Conservation (phyloP, 2,329 filamentous ascomycete species). For the Aspergillus pseudoviridinutans region DNA sequence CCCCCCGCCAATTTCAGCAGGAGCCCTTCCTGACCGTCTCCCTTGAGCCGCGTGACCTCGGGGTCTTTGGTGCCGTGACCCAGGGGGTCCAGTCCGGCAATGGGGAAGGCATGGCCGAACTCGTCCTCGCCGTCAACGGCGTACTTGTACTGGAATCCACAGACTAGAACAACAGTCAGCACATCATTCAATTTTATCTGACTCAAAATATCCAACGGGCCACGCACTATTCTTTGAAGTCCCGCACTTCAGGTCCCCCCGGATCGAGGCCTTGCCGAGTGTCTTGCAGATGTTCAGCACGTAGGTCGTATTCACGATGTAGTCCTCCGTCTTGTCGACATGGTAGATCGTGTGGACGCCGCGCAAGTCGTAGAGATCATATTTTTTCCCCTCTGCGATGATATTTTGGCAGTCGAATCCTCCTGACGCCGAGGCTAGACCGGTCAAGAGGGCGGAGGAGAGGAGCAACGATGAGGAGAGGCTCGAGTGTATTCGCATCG, state of each 20-base stretch:
- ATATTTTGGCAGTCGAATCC: conserved; percentile 38
- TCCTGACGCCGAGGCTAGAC: conserved; percentile 25
- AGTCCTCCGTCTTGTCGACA: conserved; percentile 23
- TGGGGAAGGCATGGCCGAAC: conserved; percentile 60
- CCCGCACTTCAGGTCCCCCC: conserved; percentile 27
- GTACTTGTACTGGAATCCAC: conserved; percentile 63
- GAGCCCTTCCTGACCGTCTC: conserved; percentile 66
- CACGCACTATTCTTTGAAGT: conserved; percentile 33
- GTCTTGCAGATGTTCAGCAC: conserved; percentile 34
- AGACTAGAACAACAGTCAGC: conserved; percentile 53
- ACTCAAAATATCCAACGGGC: not conserved
- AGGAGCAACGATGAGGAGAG: conserved; percentile 24
- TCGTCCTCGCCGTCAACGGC: conserved; percentile 46
- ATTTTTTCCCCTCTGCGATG: conserved; percentile 33
- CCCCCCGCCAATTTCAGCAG: conserved; percentile 64
- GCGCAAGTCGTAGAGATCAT: conserved; percentile 35
- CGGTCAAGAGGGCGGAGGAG: conserved; percentile 19
- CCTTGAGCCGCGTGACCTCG: conserved; percentile 62
- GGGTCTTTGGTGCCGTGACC: conserved; percentile 52
- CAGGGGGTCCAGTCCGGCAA: conserved; percentile 67
- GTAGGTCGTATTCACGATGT: conserved; percentile 34
- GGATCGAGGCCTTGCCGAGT: conserved; percentile 24
- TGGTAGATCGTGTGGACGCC: conserved; percentile 36
- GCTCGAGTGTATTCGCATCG: conserved; percentile 32
- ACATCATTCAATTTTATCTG: not conserved